Base-by-base conservation (phyloP, 2,329 filamentous ascomycete species). In the Exserohilum turcica region DNA sequence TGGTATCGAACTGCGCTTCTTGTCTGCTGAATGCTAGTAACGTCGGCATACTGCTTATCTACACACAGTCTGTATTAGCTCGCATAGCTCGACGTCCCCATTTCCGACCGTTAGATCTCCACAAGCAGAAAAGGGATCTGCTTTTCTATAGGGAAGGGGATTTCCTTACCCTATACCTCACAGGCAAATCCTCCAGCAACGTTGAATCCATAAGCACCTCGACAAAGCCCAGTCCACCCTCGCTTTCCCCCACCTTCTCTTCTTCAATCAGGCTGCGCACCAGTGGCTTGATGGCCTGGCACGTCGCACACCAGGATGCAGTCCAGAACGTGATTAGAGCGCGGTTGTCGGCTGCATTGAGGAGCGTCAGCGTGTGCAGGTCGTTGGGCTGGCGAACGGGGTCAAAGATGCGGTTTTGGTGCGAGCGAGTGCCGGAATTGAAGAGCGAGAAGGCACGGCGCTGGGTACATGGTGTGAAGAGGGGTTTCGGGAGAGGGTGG, bases 261-360 rank as follows among this genome's bases (percentile, higher is more conserved):
- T 75, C 67, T 45, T 77, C 72, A 24, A 82, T 72, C 29, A 82
- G 60, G 2, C 67, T 57, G n/a, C 65, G 66, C 8, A 82, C 45
- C 5, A 81, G 55, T 1, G 79, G 78, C 8, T 74, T 72, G 5
- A 81, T 68, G 8, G 67, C 63, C 19, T 75, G 73, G 64, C 78
- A 81, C 5, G 75, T 76, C 1, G 71, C 64, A 55, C 77, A 79
- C 77, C 78, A 82, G 3, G 75, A 75, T 2, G 80, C 77, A 35
- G 74, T 79, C 79, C 79, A 82, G 9, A 82, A 66, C 0, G 80
- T 82, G 38, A 82, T 74, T 0, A 82, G 65, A 0, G 79, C 73
- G 7, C 71, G 68, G 36, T 77, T 74, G 10, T 68, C 74, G 58
- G 74, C 77, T 8, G 79, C 75, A 13, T 77, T 79, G 55, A 80